Percentiles rank a stretch among this genome's conserved stretches.
These are phyloP conservation scores for Rheum nobile DNA, from an alignment of 148 eudicot genomes.

Conservation along the genomic window DNA sequence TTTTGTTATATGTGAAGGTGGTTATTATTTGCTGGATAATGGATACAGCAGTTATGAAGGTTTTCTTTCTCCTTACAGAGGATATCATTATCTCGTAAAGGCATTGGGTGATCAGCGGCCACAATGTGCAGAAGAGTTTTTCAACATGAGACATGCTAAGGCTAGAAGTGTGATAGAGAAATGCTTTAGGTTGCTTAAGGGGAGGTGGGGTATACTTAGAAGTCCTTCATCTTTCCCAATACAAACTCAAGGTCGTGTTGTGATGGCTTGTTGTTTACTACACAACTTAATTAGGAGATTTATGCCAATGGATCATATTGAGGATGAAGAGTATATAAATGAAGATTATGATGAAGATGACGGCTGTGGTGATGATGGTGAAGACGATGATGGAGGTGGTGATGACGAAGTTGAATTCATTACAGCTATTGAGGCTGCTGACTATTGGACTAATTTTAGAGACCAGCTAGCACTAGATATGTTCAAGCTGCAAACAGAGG, in stretches of 20 bases:
- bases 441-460: neutral
- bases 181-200: conserved; percentile 16
- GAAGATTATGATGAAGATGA: conserved; percentile 11
- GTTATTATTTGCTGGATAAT: conserved; percentile 14
- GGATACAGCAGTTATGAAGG: conserved; percentile 16
- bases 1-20: conserved; percentile 15
- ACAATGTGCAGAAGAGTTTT: conserved; percentile 9
- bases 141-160: conserved; percentile 16
- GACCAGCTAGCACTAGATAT: neutral
- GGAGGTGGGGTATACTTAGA: conserved; percentile 16
- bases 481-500: neutral
- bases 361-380: neutral
- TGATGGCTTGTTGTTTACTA: conserved; percentile 13
- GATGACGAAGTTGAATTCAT: neutral
- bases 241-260: conserved; percentile 11
- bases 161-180: conserved; percentile 15
- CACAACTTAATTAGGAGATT: conserved; percentile 15
- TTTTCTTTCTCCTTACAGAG: conserved; percentile 16
- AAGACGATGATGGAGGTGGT: neutral
- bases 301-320: conserved; percentile 9
- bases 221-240: conserved; percentile 8
- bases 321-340: neutral
- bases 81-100: conserved; percentile 8
- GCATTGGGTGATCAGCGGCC: conserved; percentile 2
- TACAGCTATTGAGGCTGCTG: neutral